Evolutionary conservation across 192 early-diverging fungal species (phyloP).

Genomic region (Ambispora gerdemannii): DNA sequence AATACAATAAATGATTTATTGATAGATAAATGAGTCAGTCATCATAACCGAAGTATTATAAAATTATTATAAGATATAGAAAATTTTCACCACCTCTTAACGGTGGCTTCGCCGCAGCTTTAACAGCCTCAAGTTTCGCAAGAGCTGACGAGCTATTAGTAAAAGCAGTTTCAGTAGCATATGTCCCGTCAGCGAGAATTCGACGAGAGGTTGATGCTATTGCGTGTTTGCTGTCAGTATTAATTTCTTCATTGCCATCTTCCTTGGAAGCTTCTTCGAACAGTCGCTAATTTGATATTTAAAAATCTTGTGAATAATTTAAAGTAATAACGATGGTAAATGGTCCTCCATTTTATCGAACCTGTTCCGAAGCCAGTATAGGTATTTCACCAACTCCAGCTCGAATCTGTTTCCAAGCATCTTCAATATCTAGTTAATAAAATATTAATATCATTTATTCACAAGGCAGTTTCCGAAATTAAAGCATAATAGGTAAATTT

Average conservation of each 20-base stretch:
- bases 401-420: conserved; percentile 78
- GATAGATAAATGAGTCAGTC: conserved; percentile 10
- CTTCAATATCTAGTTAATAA: conserved; percentile 66
- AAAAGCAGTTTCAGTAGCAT: conserved; percentile 93
- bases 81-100: conserved; percentile 48
- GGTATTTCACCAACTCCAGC: conserved; percentile 88
- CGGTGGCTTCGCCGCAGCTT: conserved; percentile 66
- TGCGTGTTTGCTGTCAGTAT: conserved; percentile 34
- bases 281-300: conserved; percentile 40
- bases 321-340: not conserved
- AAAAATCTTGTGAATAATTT: not conserved
- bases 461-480: not conserved
- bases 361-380: conserved; percentile 88
- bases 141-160: conserved; percentile 48
- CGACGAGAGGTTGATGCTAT: conserved; percentile 59
- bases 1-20: too few relatives aligned
- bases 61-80: not conserved
- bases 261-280: conserved; percentile 67
- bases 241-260: conserved; percentile 43
- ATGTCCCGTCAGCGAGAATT: conserved; percentile 94
- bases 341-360: not conserved
- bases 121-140: conserved; percentile 48
- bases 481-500: not conserved
- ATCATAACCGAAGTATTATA: not conserved
- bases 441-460: not conserved